phyloP scores from a whole-genome alignment of 2,329 filamentous ascomycete species.

The Penicillium frequentans region DNA sequence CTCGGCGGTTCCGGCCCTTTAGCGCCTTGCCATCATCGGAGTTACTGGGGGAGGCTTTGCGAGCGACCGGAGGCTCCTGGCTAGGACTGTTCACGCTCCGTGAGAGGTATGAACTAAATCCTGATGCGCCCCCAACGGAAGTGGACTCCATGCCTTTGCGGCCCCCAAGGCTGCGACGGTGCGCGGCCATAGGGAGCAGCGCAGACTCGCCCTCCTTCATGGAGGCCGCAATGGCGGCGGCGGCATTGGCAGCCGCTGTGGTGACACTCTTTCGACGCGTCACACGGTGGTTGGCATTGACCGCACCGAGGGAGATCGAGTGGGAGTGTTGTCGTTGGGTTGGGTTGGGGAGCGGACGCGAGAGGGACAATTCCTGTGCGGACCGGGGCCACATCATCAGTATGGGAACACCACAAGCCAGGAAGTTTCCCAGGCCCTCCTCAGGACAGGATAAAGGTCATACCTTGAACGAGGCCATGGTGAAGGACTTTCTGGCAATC shows the following conservation, averaged over 20 bases:
- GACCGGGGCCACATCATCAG: conserved; percentile 26
- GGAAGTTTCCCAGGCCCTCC: background rate
- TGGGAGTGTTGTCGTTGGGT: conserved; percentile 78
- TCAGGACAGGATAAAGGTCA: background rate
- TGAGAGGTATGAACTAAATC: conserved; percentile 44
- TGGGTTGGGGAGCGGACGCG: conserved; percentile 66
- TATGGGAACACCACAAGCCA: conserved; percentile 1
- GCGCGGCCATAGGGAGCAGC: conserved; percentile 55
- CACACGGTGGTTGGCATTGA: conserved; percentile 81
- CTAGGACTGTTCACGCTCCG: conserved; percentile 39
- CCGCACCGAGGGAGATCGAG: conserved; percentile 72
- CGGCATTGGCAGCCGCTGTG: conserved; percentile 72
- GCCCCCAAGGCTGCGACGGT: conserved; percentile 53
- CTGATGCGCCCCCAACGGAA: conserved; percentile 44
- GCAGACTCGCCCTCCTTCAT: conserved; percentile 66
- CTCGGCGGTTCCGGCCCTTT: conserved; percentile 59
- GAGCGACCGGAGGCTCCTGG: conserved; percentile 33
- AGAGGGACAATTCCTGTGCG: conserved; percentile 50
- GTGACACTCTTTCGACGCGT: conserved; percentile 91
- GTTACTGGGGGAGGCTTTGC: conserved; percentile 40
- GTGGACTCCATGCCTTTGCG: conserved; percentile 66
- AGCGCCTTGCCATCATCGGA: conserved; percentile 44
- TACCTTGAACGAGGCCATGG: conserved; percentile 45
- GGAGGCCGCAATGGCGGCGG: conserved; percentile 66
- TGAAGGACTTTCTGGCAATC: conserved; percentile 31